These are phyloP conservation scores for Mycothermus thermophilus DNA, from an alignment of 495 filamentous ascomycete species.

Conservation along the genomic window DNA sequence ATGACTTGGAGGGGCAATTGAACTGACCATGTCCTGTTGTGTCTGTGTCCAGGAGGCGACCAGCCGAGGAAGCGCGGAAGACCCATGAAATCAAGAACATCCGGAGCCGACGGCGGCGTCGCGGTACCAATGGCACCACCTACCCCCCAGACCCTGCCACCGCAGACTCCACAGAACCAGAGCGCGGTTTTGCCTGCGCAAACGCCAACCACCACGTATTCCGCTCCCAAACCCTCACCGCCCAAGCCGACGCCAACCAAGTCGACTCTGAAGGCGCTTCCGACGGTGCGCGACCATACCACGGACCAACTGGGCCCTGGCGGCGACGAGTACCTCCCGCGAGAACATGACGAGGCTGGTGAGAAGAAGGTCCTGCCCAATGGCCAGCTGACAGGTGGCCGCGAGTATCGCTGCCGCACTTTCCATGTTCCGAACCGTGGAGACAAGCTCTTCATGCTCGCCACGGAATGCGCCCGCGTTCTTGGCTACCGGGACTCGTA, in stretches of 20 bases:
- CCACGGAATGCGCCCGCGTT: slow-evolving; percentile 92
- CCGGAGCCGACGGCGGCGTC: slow-evolving; percentile 39
- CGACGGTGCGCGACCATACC: slow-evolving; percentile 92
- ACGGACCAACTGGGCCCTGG: slow-evolving; percentile 87
- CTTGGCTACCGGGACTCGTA: slow-evolving; percentile 96
- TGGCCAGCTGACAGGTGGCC: slow-evolving; percentile 64
- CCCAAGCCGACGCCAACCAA: slow-evolving; percentile 83
- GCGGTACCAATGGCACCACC: slow-evolving; percentile 31
- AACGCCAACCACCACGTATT: slow-evolving; percentile 39
- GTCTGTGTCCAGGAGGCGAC: slow-evolving; percentile 33
- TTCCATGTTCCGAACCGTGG: slow-evolving; percentile 84
- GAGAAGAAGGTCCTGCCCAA: slow-evolving; percentile 84
- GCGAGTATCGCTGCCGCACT: slow-evolving; percentile 86
- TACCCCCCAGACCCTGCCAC: slow-evolving; percentile 30
- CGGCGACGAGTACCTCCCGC: slow-evolving; percentile 90
- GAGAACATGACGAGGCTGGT: slow-evolving; percentile 83
- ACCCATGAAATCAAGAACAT: slow-evolving; percentile 53
- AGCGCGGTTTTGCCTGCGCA: slow-evolving; percentile 52
- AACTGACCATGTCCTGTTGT: too few species aligned
- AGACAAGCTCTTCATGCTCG: slow-evolving; percentile 95
- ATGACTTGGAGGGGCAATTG: too few species aligned
- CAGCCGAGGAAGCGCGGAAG: slow-evolving; percentile 77
- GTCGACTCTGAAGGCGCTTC: slow-evolving; percentile 80
- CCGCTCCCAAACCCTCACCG: slow-evolving; percentile 65
- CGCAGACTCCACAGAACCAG: slow-evolving; percentile 72